Base-by-base conservation (phyloP, 768 basidiomycete genomes). In the Russula lepida region DNA sequence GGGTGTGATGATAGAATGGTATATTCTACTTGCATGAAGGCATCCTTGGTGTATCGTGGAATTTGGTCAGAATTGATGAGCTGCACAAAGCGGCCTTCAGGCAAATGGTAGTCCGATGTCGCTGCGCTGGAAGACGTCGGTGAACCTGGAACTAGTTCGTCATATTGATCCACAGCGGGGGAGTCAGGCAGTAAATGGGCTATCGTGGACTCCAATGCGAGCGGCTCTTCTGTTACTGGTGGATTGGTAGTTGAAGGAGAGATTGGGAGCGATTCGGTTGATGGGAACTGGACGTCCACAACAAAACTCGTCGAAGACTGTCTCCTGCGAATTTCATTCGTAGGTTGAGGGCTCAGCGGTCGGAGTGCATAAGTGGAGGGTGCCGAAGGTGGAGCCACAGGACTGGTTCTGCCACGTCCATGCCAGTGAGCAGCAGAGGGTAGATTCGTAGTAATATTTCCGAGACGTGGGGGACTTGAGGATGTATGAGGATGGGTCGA, bases 11-110 rank as follows among this genome's bases (percentile, higher is more conserved):
- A 35, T 19, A 39, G 1, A 6, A 33, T 6, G 30, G 2, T 32
- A 35, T 30, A 19, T 1, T 13, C n/a, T 13, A 58, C 56, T 62
- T 53, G 30, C 60, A 62, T 57, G 0, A 8, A 47, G 17, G 23
- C 12, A 6, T n/a, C 12, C 56, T 48, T 58, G 6, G 44, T 25
- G 56, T 62, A 62, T n/a, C 61, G 51, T 33, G 61, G 56, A 13
- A 62, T 23, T 41, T 62, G 51, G 6, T 62, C 56, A 27, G 61
- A 54, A 39, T 53, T n/a, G 28, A 62, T 53, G 8, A 39, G 41
- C 35, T 30, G 33, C n/a, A 62, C 44, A 15, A 47, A 25, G 21
- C 61, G 61, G 41, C 50, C 56, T 5, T 53, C 51, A 4, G 61
- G 61, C 6, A 58, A 15, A 4, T 2, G 19, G 23, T 32, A 30